These are phyloP conservation scores for Penicillium hordei DNA, from an alignment of 2,329 filamentous ascomycete genomes.

Conservation along the genomic window DNA sequence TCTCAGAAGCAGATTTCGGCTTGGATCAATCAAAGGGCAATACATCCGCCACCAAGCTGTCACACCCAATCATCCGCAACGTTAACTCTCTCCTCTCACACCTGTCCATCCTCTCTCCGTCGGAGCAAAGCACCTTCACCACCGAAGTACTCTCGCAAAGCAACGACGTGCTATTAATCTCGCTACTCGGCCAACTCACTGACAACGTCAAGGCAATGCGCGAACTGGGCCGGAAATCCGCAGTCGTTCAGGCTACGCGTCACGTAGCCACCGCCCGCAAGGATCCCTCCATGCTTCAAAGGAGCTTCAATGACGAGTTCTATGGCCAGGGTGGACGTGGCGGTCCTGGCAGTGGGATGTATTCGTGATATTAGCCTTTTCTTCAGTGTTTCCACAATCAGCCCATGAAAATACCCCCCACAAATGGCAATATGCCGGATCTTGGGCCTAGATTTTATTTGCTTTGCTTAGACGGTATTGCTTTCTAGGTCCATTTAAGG, in stretches of 20 bases:
- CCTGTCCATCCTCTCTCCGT: conserved; percentile 75
- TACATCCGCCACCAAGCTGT: conserved; percentile 53
- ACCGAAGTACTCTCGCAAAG: conserved; percentile 72
- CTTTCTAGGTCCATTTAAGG: neutral
- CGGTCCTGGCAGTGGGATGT: neutral
- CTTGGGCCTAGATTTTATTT: neutral
- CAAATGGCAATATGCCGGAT: neutral
- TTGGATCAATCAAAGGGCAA: conserved; percentile 33
- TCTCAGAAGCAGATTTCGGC: conserved; percentile 64
- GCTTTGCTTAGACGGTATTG: neutral
- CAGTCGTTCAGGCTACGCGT: conserved; percentile 53
- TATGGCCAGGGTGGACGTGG: conserved; percentile 17
- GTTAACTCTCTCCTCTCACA: conserved; percentile 83
- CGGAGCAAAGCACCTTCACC: conserved; percentile 64
- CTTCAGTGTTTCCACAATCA: neutral
- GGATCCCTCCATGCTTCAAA: conserved; percentile 20
- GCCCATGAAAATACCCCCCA: neutral
- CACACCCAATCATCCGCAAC: conserved; percentile 77
- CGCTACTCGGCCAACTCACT: conserved; percentile 72
- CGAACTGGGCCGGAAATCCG: conserved; percentile 73
- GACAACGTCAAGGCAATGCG: conserved; percentile 69
- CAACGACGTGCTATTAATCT: conserved; percentile 79
- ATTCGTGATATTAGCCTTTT: neutral
- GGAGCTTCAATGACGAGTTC: conserved; percentile 33
- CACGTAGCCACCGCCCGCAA: conserved; percentile 25